phyloP scores from a whole-genome alignment of 805 yeast species.

The Nakazawaea ernobii region DNA sequence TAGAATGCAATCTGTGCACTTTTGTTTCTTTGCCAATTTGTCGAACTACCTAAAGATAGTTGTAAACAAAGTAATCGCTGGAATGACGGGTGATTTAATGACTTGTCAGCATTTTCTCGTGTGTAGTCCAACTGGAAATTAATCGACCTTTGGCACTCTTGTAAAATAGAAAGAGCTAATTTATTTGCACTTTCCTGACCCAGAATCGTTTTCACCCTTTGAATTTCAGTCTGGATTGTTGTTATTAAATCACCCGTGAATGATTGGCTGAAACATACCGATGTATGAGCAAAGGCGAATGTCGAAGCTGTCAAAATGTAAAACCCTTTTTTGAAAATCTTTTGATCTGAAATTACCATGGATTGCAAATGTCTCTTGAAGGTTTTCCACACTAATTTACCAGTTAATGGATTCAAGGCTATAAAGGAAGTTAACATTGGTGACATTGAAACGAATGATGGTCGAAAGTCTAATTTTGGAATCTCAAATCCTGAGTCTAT shows the following conservation, averaged over 20 bases:
- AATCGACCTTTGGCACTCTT: conserved; percentile 72
- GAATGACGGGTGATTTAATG: conserved; percentile 70
- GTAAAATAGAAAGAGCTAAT: conserved; percentile 38
- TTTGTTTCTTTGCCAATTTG: conserved; percentile 32
- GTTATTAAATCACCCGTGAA: conserved; percentile 67
- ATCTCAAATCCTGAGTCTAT: conserved; percentile 52
- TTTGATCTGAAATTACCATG: background rate
- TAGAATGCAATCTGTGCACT: conserved; percentile 51
- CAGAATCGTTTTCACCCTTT: conserved; percentile 17
- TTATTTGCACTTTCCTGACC: conserved; percentile 22
- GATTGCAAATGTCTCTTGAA: conserved; percentile 16
- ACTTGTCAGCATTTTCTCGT: conserved; percentile 70
- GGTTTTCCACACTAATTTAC: conserved; percentile 18
- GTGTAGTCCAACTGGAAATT: conserved; percentile 66
- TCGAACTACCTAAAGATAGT: conserved; percentile 50
- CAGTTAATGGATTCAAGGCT: conserved; percentile 20
- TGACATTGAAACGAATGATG: conserved; percentile 37
- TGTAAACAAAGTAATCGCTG: conserved; percentile 71
- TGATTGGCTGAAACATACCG: conserved; percentile 61
- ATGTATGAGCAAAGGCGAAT: conserved; percentile 61
- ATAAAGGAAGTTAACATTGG: conserved; percentile 44
- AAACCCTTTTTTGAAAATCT: conserved; percentile 19
- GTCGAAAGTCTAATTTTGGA: conserved; percentile 27
- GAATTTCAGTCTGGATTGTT: conserved; percentile 44
- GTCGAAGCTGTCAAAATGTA: conserved; percentile 46